Evolutionary conservation across 495 filamentous ascomycete genomes (phyloP).

Genomic region (Penicillium desertorum): DNA sequence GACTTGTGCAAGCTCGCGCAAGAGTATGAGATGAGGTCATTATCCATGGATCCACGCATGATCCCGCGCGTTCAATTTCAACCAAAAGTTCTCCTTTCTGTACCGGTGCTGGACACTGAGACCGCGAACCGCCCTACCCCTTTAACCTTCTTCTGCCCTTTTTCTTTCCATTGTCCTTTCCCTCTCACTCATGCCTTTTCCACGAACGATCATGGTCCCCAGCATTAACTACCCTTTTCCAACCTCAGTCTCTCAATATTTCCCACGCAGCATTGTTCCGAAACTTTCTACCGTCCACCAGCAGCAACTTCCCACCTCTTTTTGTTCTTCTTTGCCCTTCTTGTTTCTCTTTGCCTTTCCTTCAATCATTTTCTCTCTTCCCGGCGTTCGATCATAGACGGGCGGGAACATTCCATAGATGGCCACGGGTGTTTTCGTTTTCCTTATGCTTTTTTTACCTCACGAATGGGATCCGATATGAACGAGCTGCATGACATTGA

Average conservation of each 20-base stretch:
- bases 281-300: background rate
- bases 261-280: background rate
- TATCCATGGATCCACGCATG: background rate
- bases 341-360: background rate
- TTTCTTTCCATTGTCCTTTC: background rate
- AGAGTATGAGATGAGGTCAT: conserved; percentile 20
- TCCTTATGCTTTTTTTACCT: conserved; percentile 15
- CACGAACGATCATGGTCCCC: background rate
- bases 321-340: background rate
- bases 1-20: conserved; percentile 43
- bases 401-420: conserved; percentile 20
- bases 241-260: background rate
- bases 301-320: background rate
- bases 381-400: conserved; percentile 31
- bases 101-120: conserved; percentile 10
- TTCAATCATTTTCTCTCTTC: background rate
- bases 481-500: conserved; percentile 14
- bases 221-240: background rate
- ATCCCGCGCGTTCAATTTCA: background rate
- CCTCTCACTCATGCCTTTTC: background rate
- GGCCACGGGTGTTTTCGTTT: conserved; percentile 28
- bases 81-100: background rate
- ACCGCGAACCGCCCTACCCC: background rate
- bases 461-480: conserved; percentile 9
- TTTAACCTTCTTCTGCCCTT: background rate